Evolutionary conservation across 352 stramenopile species (phyloP), one percentile per base, ranked within the genome.

Genomic region (Pythium rhizo-oryzae): DNA sequence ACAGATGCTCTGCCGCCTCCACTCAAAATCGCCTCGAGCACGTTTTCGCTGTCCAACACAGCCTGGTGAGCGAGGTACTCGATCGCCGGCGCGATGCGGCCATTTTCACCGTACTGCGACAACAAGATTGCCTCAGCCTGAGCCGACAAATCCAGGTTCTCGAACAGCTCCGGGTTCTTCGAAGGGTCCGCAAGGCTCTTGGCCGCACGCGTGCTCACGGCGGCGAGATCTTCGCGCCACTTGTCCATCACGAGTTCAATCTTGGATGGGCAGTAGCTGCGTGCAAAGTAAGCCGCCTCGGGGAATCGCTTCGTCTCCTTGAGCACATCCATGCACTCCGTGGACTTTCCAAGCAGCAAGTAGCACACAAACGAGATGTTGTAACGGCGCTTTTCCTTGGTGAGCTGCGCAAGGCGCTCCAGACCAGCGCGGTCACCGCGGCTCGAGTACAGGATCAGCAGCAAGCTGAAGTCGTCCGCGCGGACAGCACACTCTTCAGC

Each of bases 221-320:
- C 68, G 4, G 82, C 76, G 19, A 99, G 80, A 71, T 99, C 96
- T 59, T 97, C 80, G 66, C 98, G 98, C 98, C 98, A 99, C 53
- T 98, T 80, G 51, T 92, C 87, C 64, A 99, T 97, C 65, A 99
- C 96, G n/a, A 97, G 76, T 28, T 93, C 77, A 44, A 99, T 96
- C 66, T 96, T 92, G 1, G 94, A 98, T 49, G 98, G 98, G 33
- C 98, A 87, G 77, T 99, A 99, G 33, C 97, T 99, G 49, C 98
- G 92, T 16, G 97, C 96, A 79, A 99, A 99, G 79, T 99, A 99
- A 0, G 98, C 97, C 23, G 98, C 98, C 75, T 99, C 98, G 8
- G 98, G 97, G 53, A 99, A 86, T 43, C 97, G 85, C 65, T 98
- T 97, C 0, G 94, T 98, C 44, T 96, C 83, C 56, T 98, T 90